Percentiles rank a stretch among this genome's conserved stretches.
Evolutionary conservation across 768 basidiomycete genomes (phyloP).

Genomic region (Termitomyces sp.): DNA sequence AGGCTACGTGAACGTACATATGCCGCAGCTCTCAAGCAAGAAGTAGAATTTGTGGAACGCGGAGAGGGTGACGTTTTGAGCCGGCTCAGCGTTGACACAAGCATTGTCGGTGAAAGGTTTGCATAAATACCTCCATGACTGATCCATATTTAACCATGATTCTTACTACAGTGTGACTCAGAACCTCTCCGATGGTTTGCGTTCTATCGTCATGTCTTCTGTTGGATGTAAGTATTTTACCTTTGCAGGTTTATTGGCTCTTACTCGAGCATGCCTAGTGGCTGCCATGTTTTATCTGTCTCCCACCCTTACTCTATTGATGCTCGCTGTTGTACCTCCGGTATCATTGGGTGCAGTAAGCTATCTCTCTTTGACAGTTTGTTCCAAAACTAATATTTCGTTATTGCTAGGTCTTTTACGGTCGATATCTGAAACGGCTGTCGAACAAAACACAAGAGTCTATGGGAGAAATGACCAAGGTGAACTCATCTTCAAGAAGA

Average conservation of each 20-base stretch:
- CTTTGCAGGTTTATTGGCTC: neutral
- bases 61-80: conserved; percentile 94
- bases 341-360: conserved; percentile 78
- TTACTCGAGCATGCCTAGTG: conserved; percentile 35
- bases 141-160: neutral
- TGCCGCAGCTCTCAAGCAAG: conserved; percentile 77
- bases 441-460: conserved; percentile 93
- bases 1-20: conserved; percentile 80
- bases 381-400: neutral
- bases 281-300: conserved; percentile 95
- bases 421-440: conserved; percentile 88
- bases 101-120: conserved; percentile 90
- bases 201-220: conserved; percentile 88
- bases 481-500: conserved; percentile 24
- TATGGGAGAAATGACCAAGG: conserved; percentile 90
- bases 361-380: conserved; percentile 3
- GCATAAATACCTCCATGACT: conserved; percentile 3
- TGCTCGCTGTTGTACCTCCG: conserved; percentile 90
- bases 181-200: conserved; percentile 74
- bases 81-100: conserved; percentile 85
- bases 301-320: conserved; percentile 80
- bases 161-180: conserved; percentile 56
- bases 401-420: conserved; percentile 81
- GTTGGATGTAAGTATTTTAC: conserved; percentile 69
- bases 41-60: conserved; percentile 88